These are phyloP conservation scores for Rhizophagus prolifer DNA, from an alignment of 192 early-diverging fungal genomes.

Conservation along the genomic window DNA sequence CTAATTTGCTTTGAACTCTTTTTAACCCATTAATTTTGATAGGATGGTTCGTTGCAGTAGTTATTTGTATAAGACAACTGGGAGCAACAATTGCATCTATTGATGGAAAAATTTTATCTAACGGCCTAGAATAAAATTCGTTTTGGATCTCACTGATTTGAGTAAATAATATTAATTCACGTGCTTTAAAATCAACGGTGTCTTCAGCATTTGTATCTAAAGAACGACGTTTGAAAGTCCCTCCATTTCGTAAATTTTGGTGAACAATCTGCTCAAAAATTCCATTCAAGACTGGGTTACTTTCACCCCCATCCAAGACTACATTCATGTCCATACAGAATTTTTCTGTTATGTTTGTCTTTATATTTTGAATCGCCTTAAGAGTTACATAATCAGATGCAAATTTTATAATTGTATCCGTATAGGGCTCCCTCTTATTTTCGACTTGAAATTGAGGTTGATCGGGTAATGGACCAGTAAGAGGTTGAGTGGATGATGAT, in stretches of 20 bases:
- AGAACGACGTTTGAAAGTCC: conserved; percentile 8
- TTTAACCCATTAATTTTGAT: conserved; percentile 23
- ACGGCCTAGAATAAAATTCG: background rate
- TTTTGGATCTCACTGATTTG: background rate
- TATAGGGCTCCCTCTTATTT: background rate
- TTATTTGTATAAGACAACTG: conserved; percentile 10
- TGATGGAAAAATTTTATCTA: conserved; percentile 11
- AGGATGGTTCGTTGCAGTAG: background rate
- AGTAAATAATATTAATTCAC: background rate
- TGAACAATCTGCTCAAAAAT: conserved; percentile 14
- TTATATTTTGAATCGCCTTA: background rate
- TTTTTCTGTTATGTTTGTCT: background rate
- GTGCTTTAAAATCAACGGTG: background rate
- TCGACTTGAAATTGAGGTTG: too few relatives aligned
- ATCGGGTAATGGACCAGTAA: too few relatives aligned
- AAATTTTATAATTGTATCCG: background rate
- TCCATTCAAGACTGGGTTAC: background rate
- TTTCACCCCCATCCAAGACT: background rate
- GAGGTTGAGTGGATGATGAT: too few relatives aligned
- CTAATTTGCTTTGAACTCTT: conserved; percentile 17
- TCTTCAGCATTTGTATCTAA: background rate
- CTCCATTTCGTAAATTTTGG: background rate
- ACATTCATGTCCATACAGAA: fast-evolving
- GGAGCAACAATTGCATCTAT: conserved; percentile 21
- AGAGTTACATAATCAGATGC: conserved; percentile 13